These are phyloP conservation scores for Ceratocystis cacaofunesta DNA, from an alignment of 2,329 filamentous ascomycete genomes.

Conservation along the genomic window DNA sequence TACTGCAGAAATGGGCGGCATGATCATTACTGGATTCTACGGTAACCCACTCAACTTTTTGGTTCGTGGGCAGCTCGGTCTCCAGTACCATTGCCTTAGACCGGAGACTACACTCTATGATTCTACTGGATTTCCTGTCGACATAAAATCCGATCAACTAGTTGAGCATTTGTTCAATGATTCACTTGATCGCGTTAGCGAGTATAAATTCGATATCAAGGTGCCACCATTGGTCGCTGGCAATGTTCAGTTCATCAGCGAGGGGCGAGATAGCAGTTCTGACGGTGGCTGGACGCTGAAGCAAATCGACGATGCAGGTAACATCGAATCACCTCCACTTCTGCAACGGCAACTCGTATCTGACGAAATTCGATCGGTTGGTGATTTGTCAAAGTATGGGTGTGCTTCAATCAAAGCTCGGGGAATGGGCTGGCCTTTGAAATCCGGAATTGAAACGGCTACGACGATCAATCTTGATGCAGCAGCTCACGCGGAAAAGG, in stretches of 20 bases:
- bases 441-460: slow-evolving; percentile 44
- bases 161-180: slow-evolving; percentile 92
- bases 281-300: slow-evolving; percentile 37
- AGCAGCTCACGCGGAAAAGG: slow-evolving; percentile 46
- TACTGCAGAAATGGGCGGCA: slow-evolving; percentile 92
- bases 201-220: slow-evolving; percentile 68
- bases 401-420: slow-evolving; percentile 59
- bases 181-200: slow-evolving; percentile 77
- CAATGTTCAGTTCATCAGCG: slow-evolving; percentile 65
- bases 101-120: slow-evolving; percentile 84
- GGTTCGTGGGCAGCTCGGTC: slow-evolving; percentile 73
- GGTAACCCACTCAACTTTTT: slow-evolving; percentile 89
- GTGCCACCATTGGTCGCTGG: slow-evolving; percentile 62
- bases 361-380: slow-evolving; percentile 9
- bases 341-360: slow-evolving; percentile 5
- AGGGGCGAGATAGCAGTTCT: slow-evolving; percentile 60
- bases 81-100: slow-evolving; percentile 71
- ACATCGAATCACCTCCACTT: slow-evolving; percentile 20
- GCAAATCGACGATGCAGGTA: slow-evolving; percentile 55
- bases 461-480: slow-evolving; percentile 57
- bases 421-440: slow-evolving; percentile 69
- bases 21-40: slow-evolving; percentile 96
- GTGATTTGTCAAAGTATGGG: slow-evolving; percentile 14
- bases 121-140: slow-evolving; percentile 59
- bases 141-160: slow-evolving; percentile 61